Conservation (phyloP, 2,329 filamentous ascomycete species). For the Paracamarosporium sp. region DNA sequence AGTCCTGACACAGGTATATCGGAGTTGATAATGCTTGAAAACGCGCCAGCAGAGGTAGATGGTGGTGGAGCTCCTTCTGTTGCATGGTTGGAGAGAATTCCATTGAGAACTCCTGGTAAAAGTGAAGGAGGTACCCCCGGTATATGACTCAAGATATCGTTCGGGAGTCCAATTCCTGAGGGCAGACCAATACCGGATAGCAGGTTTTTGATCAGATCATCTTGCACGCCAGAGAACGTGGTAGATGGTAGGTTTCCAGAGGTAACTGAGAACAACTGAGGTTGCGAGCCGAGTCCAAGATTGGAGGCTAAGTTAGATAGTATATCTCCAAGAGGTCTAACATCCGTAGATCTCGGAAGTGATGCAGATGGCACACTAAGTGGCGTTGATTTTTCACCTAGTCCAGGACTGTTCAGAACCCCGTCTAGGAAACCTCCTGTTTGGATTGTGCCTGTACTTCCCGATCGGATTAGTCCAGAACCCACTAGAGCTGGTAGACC, state of each 20-base stretch:
- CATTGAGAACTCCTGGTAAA: neutral
- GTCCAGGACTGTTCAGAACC: neutral
- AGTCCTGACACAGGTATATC: neutral
- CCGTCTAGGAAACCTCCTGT: neutral
- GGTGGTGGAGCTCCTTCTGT: neutral
- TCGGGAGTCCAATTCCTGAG: neutral
- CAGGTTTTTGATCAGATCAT: neutral
- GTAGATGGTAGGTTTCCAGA: neutral
- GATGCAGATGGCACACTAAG: neutral
- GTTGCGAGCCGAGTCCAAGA: neutral
- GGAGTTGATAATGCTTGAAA: neutral
- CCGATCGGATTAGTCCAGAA: neutral
- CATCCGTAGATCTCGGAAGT: neutral
- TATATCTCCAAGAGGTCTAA: neutral
- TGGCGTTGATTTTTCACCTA: neutral
- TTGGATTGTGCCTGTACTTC: neutral
- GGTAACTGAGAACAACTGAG: neutral
- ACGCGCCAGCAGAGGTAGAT: too few species aligned
- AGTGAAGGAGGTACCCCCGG: neutral
- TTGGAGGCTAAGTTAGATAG: neutral
- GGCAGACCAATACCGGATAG: neutral
- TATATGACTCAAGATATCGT: neutral
- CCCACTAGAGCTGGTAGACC: neutral
- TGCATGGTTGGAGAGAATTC: neutral
- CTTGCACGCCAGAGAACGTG: neutral